Evolutionary conservation across 2,329 filamentous ascomycete species (phyloP).

Genomic region (Akanthomyces dipterigenus): DNA sequence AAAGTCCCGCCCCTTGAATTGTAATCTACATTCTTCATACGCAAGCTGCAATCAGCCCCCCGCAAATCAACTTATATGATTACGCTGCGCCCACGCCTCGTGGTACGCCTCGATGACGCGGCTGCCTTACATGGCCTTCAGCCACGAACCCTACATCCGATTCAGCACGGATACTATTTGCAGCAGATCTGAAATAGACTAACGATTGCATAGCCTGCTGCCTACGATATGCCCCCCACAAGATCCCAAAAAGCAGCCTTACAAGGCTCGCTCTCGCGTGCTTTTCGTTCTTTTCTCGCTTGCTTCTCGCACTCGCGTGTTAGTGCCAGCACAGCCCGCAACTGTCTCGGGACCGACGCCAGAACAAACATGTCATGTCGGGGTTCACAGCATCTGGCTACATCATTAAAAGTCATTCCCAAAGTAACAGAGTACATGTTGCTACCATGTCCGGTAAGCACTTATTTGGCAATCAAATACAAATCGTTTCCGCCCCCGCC

Average conservation of each 20-base stretch:
- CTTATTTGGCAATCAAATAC: background rate
- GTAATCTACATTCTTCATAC: background rate
- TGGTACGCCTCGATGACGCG: slow-evolving; percentile 9
- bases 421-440: background rate
- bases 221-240: background rate
- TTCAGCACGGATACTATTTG: background rate
- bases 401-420: background rate
- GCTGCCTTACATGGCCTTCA: background rate
- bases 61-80: background rate
- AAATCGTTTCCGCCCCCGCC: background rate
- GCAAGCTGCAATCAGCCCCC: background rate
- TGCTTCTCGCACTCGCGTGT: background rate
- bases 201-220: background rate
- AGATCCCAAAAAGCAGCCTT: background rate
- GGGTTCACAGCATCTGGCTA: background rate
- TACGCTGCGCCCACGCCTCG: slow-evolving; percentile 1
- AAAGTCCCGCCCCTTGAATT: background rate
- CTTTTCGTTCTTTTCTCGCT: slow-evolving; percentile 4
- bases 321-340: background rate
- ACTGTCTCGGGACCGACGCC: background rate
- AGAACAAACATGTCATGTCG: background rate
- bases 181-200: background rate
- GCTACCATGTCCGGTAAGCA: background rate
- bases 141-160: background rate
- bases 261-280: slow-evolving; percentile 1